Evolutionary conservation across 2,329 filamentous ascomycete genomes (phyloP), one percentile per base, ranked within the genome.

Genomic region (Apiospora aurea): DNA sequence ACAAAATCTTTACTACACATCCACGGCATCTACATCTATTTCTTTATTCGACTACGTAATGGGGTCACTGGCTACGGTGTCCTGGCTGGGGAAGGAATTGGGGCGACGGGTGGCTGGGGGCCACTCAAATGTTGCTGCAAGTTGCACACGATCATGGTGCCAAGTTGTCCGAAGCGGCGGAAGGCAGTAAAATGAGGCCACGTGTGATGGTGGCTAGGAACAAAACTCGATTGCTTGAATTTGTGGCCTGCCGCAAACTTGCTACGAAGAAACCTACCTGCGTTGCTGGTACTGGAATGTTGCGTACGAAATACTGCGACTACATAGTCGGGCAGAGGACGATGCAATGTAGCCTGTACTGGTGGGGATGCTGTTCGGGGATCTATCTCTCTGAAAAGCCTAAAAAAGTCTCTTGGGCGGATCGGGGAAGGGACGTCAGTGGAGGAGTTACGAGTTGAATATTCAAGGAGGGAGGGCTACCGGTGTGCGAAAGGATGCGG

Each of bases 1-100:
- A 41, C 34, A 64, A 64, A 64, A n/a, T n/a, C 29, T 64, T 64
- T 64, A 64, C 34, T 21, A 41, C 57, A 64, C 57, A 64, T 64
- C 29, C 41, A 64, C 57, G 34, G 41, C 57, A 64, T 64, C 21
- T 41, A 64, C 18, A 64, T 64, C 57, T 64, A 64, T 64, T 64
- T 64, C 57, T 41, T 64, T 64, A 34, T 41, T 64, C 57, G 18
- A 41, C 57, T 41, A 64, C 34, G 2, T 64, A 64, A 64, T 64
- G 57, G 57, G 29, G 34, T 64, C 57, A 41, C n/a, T 38, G 57
- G 57, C 57, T n/a, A 64, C 29, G 34, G 10, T 18, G 29, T n/a
- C 57, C n/a, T 64, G 29, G 18, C 57, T 64, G 34, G 34, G 53
- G 34, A 64, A 34, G 21, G 13, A 5, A 57, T 34, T 4, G 11